Base-by-base conservation (phyloP, 768 basidiomycete species). In the Tulasnella calospora region DNA sequence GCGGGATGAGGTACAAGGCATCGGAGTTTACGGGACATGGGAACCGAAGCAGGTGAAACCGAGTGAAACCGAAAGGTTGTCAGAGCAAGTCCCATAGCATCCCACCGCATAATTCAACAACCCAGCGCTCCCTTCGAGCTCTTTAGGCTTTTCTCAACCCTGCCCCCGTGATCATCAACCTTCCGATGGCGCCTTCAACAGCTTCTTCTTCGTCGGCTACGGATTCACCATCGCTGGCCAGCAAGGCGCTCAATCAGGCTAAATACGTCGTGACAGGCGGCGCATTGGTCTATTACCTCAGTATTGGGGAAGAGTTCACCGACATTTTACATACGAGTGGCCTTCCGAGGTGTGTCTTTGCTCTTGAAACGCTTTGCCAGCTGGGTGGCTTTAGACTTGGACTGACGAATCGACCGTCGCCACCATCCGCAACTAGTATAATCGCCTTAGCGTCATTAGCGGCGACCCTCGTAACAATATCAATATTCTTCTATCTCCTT, bases 401-500 rank as follows among this genome's bases (percentile, higher is more conserved):
- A 47, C 46, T 47, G 46, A 47, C 46, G 46, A 5, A 47, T 47
- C 27, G 38, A 23, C 71, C 21, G 7, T 38, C 8, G 4, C 4
- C 40, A 40, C 35, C 33, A 2, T 35, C 40, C 21, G 5, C 44
- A n/a, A n/a, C n/a, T n/a, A 74, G 73, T 35, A 35, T 74, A 35
- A 47, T 47, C 47, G 73, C 44, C 4, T 35, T 35, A 55, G 73
- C 47, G 27, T 71, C 4, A 57, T 23, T 77, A 51, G 76, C 36
- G 10, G 33, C 47, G 13, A 41, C 35, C 76, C 36, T 47, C 2
- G 51, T 36, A 23, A 77, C 76, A 30, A 35, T 78, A 75, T 33
- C 33, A 33, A 74, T 79, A 33, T 79, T 79, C 73, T 76, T 79
- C 7, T 79, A 79, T 40, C 74, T 79, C 78, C 23, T 79, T 27